Conservation (phyloP, 306 rosid genomes). For the Arachis hypogaea region DNA sequence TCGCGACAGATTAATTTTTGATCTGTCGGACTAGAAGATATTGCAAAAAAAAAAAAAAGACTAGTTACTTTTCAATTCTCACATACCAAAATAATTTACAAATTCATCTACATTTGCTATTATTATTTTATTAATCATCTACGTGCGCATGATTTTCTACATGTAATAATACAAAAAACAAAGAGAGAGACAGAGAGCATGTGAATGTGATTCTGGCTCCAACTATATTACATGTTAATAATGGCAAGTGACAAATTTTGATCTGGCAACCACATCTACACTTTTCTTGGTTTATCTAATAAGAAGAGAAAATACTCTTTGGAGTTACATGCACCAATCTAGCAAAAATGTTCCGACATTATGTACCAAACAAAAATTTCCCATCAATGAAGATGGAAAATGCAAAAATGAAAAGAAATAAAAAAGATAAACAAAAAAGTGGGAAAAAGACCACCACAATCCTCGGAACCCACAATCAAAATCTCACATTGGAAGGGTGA, state of each 20-base stretch:
- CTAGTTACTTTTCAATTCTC: too few relatives aligned
- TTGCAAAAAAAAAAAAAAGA: too few relatives aligned
- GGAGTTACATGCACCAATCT: slow-evolving; percentile 9
- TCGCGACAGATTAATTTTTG: too few relatives aligned
- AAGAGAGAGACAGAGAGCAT: not conserved
- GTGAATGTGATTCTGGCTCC: not conserved
- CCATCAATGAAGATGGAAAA: slow-evolving; percentile 40
- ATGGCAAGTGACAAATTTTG: not conserved
- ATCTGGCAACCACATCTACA: not conserved
- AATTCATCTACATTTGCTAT: too few relatives aligned
- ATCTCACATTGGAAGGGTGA: slow-evolving; percentile 31
- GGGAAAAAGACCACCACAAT: slow-evolving; percentile 30
- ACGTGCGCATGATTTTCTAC: too few relatives aligned
- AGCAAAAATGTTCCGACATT: slow-evolving; percentile 28
- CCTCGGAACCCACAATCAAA: slow-evolving; percentile 44
- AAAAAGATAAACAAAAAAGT: not conserved
- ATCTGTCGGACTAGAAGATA: too few relatives aligned
- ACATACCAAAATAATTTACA: too few relatives aligned
- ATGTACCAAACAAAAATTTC: slow-evolving; percentile 37
- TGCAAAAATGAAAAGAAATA: slow-evolving; percentile 17
- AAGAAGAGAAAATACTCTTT: slow-evolving; percentile 10
- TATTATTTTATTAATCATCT: too few relatives aligned
- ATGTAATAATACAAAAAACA: too few relatives aligned
- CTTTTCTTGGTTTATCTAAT: slow-evolving; percentile 21
- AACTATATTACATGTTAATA: slow-evolving; percentile 26